Evolutionary conservation across 2,329 filamentous ascomycete genomes (phyloP), one percentile per base, ranked within the genome.

Genomic region (Dendryphion nanum): DNA sequence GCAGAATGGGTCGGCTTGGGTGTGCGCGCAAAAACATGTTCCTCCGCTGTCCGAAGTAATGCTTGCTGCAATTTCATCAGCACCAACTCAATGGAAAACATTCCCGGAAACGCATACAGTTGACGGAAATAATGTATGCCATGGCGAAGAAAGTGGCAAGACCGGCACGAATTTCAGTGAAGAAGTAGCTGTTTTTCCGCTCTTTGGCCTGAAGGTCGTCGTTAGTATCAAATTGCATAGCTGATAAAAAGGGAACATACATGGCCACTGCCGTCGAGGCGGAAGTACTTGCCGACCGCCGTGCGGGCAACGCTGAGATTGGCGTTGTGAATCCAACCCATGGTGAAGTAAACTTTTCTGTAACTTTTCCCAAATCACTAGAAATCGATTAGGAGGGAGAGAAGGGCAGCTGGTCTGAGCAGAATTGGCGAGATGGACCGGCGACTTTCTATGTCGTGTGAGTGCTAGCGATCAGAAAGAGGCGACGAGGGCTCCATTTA

Each of bases 121-220:
- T 71, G 42, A 75, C 71, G 51, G 78, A 78, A 61, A 86, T 85
- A 68, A 89, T 89, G 47, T 65, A 66, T 40, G 61, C 62, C 62
- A 66, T 68, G 37, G 69, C 69, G 46, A 72, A 72, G 59, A 73
- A 72, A 2, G 86, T 89, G 18, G 87, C 86, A 24, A 94, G 69
- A 33, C 89, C 89, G 42, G 86, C 89, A 45, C 89, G 83, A 37
- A 94, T 73, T 69, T 95, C 89, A 33, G 88, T 94, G 55, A 87
- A 81, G 71, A 94, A 94, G 53, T 77, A 76, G 20, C 86, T 84
- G 16, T 83, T 83, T 59, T 86, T 84, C 37, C 86, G 81, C 64
- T 87, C 83, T 53, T 74, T 78, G 48, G 76, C 78, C 83, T 86
- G 42, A 43, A 41, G 23, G 10, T 26, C 10, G 23, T 26, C 33